phyloP scores from a whole-genome alignment of 1,284 basidiomycete genomes.

The Flammula alnicola region DNA sequence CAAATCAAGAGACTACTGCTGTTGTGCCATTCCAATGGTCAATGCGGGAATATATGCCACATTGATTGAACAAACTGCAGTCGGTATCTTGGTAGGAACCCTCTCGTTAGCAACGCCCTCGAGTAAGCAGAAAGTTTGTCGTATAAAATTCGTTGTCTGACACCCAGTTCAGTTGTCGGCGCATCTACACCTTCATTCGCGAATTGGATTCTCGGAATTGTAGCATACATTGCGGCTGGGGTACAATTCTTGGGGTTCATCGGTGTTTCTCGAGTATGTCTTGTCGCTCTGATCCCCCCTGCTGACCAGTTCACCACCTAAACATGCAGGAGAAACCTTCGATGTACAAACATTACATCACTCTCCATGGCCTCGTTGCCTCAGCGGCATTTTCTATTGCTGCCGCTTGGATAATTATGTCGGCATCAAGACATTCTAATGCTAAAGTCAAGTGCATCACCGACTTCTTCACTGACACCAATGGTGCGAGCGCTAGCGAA shows the following conservation, averaged over 20 bases:
- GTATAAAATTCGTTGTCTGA: too few species aligned
- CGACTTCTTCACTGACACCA: slow-evolving; percentile 56
- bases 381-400: slow-evolving; percentile 73
- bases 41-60: slow-evolving; percentile 89
- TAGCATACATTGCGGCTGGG: slow-evolving; percentile 75
- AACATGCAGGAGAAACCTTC: slow-evolving; percentile 72
- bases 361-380: slow-evolving; percentile 64
- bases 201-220: slow-evolving; percentile 72
- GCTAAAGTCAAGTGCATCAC: slow-evolving; percentile 71
- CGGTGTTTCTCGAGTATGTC: slow-evolving; percentile 71
- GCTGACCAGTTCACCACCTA: neutral
- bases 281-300: slow-evolving; percentile 2
- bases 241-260: slow-evolving; percentile 83
- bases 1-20: slow-evolving; percentile 79
- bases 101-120: slow-evolving; percentile 79
- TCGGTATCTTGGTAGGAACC: slow-evolving; percentile 75
- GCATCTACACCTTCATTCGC: slow-evolving; percentile 79
- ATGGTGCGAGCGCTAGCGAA: slow-evolving; percentile 47
- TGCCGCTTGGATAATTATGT: slow-evolving; percentile 81
- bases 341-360: slow-evolving; percentile 77
- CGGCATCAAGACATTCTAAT: slow-evolving; percentile 72
- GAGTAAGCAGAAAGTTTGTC: too few species aligned
- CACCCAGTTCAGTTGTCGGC: slow-evolving; percentile 85
- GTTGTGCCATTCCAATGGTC: slow-evolving; percentile 83
- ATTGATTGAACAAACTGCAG: slow-evolving; percentile 73